Evolutionary conservation across 257 asterid species (phyloP).

Genomic region (Leonotis leonurus): DNA sequence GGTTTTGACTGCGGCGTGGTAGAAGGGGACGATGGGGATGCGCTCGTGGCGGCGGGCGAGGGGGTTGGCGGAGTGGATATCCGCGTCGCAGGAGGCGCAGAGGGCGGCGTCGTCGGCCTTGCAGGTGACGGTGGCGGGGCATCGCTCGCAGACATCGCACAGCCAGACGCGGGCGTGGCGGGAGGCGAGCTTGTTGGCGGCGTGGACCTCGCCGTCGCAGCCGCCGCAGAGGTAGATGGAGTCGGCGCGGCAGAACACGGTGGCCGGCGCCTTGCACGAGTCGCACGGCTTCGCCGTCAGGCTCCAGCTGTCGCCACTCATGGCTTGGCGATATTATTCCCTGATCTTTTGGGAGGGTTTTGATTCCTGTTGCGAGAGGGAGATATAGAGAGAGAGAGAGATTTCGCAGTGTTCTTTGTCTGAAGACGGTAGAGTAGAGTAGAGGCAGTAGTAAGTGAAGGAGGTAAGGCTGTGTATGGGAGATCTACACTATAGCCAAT

Average conservation of each 20-base stretch:
- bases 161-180: constrained; percentile 59
- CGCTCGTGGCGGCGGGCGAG: constrained; percentile 64
- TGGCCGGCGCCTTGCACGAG: constrained; percentile 60
- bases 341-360: background rate
- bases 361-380: background rate
- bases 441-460: background rate
- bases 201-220: constrained; percentile 65
- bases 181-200: constrained; percentile 55
- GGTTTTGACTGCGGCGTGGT: constrained; percentile 23
- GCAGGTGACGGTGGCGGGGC: constrained; percentile 55
- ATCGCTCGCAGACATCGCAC: constrained; percentile 55
- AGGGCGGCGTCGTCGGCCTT: constrained; percentile 59
- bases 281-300: constrained; percentile 58
- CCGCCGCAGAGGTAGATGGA: constrained; percentile 59
- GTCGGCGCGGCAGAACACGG: constrained; percentile 69
- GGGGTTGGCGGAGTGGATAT: constrained; percentile 60
- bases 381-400: background rate
- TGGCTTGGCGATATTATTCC: constrained; percentile 4
- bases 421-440: background rate
- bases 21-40: constrained; percentile 32
- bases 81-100: constrained; percentile 51
- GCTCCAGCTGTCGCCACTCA: constrained; percentile 57
- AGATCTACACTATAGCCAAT: constrained; percentile 27
- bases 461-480: constrained; percentile 5
- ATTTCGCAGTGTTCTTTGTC: background rate